Base-by-base conservation (phyloP, 1,284 basidiomycete species). In the Ustilago nuda region DNA sequence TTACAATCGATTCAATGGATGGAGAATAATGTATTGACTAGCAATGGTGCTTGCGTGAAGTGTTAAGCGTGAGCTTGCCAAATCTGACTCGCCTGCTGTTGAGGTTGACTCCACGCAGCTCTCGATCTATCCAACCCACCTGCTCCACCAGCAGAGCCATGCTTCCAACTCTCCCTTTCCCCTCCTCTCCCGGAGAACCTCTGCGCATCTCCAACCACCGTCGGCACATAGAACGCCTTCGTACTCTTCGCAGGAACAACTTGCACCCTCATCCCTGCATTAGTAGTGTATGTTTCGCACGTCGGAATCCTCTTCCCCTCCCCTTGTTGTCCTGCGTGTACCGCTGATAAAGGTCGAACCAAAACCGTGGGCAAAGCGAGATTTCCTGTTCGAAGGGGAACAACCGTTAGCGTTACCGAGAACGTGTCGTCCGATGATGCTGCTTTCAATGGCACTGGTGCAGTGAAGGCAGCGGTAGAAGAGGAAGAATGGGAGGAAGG, bases 211-310 rank as follows among this genome's bases (percentile, higher is more conserved):
- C 13, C 27, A 13, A 33, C n/a, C 6, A 6, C 19, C 12, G 39
- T 43, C 15, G 66, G 66, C 15, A 79, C 56, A 39, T 65, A 79
- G 48, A 65, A 79, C 9, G 67, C 76, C 9, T 61, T 59, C 0
- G 58, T 65, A 13, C 46, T 30, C 23, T 51, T 33, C 0, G 64
- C 61, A 8, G 78, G 66, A 1, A 78, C 56, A 0, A 81, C 74
- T 7, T 69, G 52, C 33, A 81, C 61, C 33, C 68, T 41, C 15
- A 61, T 45, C 12, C 61, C 80, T 7, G 61, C 63, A 33, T 80
- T 79, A 3, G 63, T 60, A 9, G 61, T 72, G 61, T 82, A 79
- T 41, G 77, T 79, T 50, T 83, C 82, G 64, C 76, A 79, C 23
- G 57, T 70, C 36, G 36, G 36, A 37, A 8, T 13, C 45, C 13